Evolutionary conservation across 2,329 filamentous ascomycete species (phyloP).

Genomic region (Trematosphaeria pertusa): DNA sequence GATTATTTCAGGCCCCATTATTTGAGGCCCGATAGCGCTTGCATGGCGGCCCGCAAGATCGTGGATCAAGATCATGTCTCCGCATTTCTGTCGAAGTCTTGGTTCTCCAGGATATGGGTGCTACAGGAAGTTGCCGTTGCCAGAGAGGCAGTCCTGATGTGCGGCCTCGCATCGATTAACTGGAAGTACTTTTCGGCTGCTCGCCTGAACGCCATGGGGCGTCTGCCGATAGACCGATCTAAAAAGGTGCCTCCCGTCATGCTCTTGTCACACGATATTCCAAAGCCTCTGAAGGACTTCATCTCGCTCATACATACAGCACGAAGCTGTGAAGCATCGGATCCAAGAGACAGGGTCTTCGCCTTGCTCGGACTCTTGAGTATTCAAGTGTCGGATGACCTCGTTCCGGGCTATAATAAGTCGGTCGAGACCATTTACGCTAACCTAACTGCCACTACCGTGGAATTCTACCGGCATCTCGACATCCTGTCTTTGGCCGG

Average conservation of each 20-base stretch:
- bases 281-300: neutral
- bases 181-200: constrained; percentile 1
- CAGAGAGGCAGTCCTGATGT: neutral
- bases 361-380: constrained; percentile 1
- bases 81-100: neutral
- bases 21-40: too few species aligned
- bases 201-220: neutral
- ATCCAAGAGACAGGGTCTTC: constrained; percentile 8
- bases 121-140: constrained; percentile 9
- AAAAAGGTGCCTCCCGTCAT: neutral
- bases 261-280: neutral
- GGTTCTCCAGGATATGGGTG: constrained; percentile 5
- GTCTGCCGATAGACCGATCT: neutral
- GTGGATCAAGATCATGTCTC: neutral
- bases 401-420: constrained; percentile 1
- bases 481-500: neutral
- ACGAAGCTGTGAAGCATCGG: neutral
- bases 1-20: too few species aligned
- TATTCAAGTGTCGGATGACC: neutral
- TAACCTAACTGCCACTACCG: neutral
- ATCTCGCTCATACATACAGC: neutral
- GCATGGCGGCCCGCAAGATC: too few species aligned
- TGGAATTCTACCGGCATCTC: neutral
- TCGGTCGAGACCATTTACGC: neutral
- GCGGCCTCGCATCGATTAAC: neutral